phyloP scores from a whole-genome alignment of 148 eudicot genomes.

The Dianthus caryophyllus region DNA sequence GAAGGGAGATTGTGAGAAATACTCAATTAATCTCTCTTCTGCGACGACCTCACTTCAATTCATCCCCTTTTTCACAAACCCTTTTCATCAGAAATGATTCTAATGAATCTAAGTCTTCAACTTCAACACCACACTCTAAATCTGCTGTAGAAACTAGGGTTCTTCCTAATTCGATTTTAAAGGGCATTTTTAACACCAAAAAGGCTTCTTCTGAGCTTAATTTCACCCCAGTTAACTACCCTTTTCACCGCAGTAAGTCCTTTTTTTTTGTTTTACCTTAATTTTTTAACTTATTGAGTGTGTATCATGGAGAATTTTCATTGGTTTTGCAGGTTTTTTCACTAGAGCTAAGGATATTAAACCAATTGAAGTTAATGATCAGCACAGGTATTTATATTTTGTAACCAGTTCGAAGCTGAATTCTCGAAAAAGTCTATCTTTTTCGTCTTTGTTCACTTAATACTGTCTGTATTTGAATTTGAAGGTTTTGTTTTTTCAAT shows the following conservation, averaged over 20 bases:
- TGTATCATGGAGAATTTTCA: background rate
- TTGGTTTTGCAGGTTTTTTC: constrained; percentile 49
- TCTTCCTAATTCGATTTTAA: background rate
- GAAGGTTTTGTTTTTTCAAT: background rate
- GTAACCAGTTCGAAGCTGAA: too few species aligned
- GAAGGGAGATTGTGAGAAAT: constrained; percentile 24
- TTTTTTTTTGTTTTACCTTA: background rate
- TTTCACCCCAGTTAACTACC: constrained; percentile 15
- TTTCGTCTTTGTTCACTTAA: background rate
- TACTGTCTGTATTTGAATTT: background rate
- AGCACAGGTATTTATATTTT: constrained; percentile 47
- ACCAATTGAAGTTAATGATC: constrained; percentile 61
- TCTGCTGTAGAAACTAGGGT: constrained; percentile 13
- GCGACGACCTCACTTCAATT: constrained; percentile 25
- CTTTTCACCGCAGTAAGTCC: constrained; percentile 42
- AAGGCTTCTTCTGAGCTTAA: constrained; percentile 19
- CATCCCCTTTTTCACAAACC: background rate
- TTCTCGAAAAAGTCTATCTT: too few species aligned
- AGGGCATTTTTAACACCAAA: constrained; percentile 19
- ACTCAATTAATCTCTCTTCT: constrained; percentile 39
- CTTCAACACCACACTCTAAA: background rate
- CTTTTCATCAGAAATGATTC: constrained; percentile 14
- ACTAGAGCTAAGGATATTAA: constrained; percentile 66
- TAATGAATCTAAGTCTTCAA: constrained; percentile 4
- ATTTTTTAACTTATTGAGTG: background rate